A percentile compares a stretch with the other conserved stretches of the same genome.
phyloP scores from a whole-genome alignment of 352 stramenopile genomes.

The Globisporangium rhizosaccharum region DNA sequence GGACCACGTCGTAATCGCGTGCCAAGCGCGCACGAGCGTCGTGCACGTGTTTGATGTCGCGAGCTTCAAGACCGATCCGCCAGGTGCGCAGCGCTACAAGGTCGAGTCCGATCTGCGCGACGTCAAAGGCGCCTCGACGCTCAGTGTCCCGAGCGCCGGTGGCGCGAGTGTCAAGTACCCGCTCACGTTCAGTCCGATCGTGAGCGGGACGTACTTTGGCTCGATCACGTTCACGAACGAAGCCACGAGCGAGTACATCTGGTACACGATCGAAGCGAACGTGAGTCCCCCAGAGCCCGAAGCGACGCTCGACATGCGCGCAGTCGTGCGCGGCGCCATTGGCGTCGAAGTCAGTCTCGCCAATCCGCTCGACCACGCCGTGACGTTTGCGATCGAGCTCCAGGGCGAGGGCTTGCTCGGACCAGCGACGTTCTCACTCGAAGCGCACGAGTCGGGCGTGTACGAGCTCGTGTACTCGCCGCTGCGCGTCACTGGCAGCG shows the following conservation, averaged over 20 bases:
- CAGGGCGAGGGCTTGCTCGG: slow-evolving; percentile 86
- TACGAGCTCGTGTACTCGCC: slow-evolving; percentile 93
- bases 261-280: slow-evolving; percentile 92
- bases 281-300: slow-evolving; percentile 71
- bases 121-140: slow-evolving; percentile 56
- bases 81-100: slow-evolving; percentile 50
- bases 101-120: slow-evolving; percentile 92
- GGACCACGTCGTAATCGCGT: slow-evolving; percentile 81
- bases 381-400: slow-evolving; percentile 85
- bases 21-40: slow-evolving; percentile 83
- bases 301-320: slow-evolving; percentile 78
- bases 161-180: slow-evolving; percentile 51
- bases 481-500: slow-evolving; percentile 41
- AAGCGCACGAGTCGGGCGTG: slow-evolving; percentile 52
- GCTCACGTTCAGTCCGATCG: slow-evolving; percentile 81
- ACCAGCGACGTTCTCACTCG: slow-evolving; percentile 61
- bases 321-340: slow-evolving; percentile 75
- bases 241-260: slow-evolving; percentile 76
- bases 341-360: slow-evolving; percentile 87
- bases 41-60: slow-evolving; percentile 72
- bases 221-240: slow-evolving; percentile 90
- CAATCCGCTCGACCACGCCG: slow-evolving; percentile 84
- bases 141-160: slow-evolving; percentile 32
- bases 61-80: slow-evolving; percentile 40
- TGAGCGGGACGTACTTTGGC: slow-evolving; percentile 91